phyloP scores from a whole-genome alignment of 352 stramenopile species.

The Phytophthora parvispora region DNA sequence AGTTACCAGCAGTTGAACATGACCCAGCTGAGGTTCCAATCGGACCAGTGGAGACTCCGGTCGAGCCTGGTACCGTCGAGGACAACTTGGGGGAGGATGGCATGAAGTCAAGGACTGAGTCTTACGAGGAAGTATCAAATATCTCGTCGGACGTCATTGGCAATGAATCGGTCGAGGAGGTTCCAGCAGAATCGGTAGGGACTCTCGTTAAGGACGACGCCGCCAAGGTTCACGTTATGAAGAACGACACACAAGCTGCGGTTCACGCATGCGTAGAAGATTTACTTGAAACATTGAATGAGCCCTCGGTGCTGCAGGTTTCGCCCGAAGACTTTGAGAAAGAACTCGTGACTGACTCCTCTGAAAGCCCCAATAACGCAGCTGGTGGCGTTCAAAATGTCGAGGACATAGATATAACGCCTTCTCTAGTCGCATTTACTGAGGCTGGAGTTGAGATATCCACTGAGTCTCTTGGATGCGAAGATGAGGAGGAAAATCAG shows the following conservation, averaged over 20 bases:
- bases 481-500: neutral
- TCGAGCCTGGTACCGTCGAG: neutral
- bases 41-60: neutral
- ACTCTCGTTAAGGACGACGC: neutral
- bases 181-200: neutral
- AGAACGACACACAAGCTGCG: neutral
- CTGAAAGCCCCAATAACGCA: neutral
- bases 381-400: neutral
- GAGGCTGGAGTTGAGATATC: neutral
- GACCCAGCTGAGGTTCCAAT: neutral
- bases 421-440: neutral
- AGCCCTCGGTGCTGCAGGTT: neutral
- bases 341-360: neutral
- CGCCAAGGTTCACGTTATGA: neutral
- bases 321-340: neutral
- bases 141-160: neutral
- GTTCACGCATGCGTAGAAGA: neutral
- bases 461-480: neutral
- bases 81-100: neutral
- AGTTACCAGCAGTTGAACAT: neutral
- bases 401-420: neutral
- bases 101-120: neutral
- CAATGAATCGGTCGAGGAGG: neutral
- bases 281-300: neutral
- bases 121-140: neutral